Base-by-base conservation (phyloP, 768 basidiomycete genomes). In the Boletus rubescentipes region DNA sequence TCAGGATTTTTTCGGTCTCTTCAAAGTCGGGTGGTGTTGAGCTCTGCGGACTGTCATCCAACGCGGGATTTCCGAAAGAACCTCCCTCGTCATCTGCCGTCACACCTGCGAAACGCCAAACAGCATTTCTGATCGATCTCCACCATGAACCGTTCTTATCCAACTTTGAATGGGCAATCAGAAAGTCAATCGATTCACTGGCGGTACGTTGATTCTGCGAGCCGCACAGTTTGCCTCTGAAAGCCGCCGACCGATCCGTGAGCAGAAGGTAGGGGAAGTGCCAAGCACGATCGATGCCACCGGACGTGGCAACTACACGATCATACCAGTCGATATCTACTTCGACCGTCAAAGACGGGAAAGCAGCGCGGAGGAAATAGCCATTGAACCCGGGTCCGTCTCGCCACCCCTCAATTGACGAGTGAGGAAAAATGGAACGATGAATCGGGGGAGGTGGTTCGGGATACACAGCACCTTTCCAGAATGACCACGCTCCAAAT, bases 341-440 rank as follows among this genome's bases (percentile, higher is more conserved):
- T 62, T 93, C 92, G 47, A 92, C 76, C 0, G 84, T 77, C 10
- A 86, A 64, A 1, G 81, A 82, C 4, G 91, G 91, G 68, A 89
- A 89, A 0, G 81, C 85, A 2, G 85, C 82, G 34, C 86, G 85
- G 6, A 93, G 70, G 67, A 92, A 85, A 59, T 87, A 89, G 14
- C 82, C 70, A 64, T 93, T 91, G 74, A 93, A 90, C 0, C 84
- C 83, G 0, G 88, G 89, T 36, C 66, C 60, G 65, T 93, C 91
- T n/a, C 88, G 81, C 89, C 89, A 89, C 15, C 81, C 83, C 26
- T 75, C 67, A 9, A 77, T 77, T 45, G 75, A 71, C 1, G 81
- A 68, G 61, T 88, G 85, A 5, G 85, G 74, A 65, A 93, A 91
- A 62, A 93, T 89, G 11, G 80, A 76, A 37, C 91, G 84, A 60